Percentiles rank a stretch among this genome's conserved stretches.
These are phyloP conservation scores for Chlamydomonas reinhardtii DNA, from an alignment of 163 green algal species.

Conservation along the genomic window DNA sequence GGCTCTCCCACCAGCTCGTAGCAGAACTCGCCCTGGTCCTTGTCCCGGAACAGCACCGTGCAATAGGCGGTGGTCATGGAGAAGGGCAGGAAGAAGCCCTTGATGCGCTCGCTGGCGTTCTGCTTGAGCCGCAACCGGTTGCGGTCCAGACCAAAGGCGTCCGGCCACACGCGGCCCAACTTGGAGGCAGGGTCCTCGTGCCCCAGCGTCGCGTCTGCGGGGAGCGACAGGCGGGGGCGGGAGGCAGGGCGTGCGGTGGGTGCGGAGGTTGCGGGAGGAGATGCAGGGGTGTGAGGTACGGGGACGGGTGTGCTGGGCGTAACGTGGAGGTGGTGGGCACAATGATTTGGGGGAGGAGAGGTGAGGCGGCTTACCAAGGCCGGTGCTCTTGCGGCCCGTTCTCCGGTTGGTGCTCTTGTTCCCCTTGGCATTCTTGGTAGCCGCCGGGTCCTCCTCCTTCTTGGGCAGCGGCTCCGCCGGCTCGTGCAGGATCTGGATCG, in stretches of 20 bases:
- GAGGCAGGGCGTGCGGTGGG: neutral
- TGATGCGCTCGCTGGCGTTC: conserved; percentile 52
- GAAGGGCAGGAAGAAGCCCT: conserved; percentile 83
- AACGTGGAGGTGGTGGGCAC: no score
- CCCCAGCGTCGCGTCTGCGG: neutral
- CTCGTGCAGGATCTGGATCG: conserved; percentile 70
- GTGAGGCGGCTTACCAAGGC: no score
- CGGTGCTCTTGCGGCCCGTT: neutral
- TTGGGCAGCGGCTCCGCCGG: conserved; percentile 60
- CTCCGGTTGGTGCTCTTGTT: neutral
- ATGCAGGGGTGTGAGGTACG: neutral
- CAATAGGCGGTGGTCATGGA: conserved; percentile 67
- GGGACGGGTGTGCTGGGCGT: neutral
- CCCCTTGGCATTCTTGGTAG: conserved; percentile 1
- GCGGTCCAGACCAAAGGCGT: conserved; percentile 80
- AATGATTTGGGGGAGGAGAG: neutral
- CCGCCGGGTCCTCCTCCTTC: conserved; percentile 35
- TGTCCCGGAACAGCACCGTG: conserved; percentile 69
- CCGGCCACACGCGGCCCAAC: conserved; percentile 63
- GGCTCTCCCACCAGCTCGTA: conserved; percentile 80
- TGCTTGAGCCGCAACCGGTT: conserved; percentile 69
- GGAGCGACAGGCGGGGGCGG: neutral
- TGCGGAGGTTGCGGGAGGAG: neutral
- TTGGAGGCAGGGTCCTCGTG: conserved; percentile 4
- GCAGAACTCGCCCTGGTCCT: conserved; percentile 75